Conservation (phyloP, 2,329 filamentous ascomycete species). For the Fusarium torreyae region DNA sequence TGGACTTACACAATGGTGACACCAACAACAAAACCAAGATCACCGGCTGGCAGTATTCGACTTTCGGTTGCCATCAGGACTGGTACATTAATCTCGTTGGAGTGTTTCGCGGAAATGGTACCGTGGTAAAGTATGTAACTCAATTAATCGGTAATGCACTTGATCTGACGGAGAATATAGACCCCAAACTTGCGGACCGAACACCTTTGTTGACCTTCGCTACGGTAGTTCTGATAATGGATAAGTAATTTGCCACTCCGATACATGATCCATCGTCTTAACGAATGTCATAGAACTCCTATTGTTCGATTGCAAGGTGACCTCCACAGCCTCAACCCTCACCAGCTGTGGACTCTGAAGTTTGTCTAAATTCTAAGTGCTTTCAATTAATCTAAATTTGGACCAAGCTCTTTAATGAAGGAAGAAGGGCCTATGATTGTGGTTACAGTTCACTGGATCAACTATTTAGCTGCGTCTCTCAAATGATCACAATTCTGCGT, state of each 20-base stretch:
- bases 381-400: too few relatives aligned
- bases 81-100: not conserved
- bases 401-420: too few relatives aligned
- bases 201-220: not conserved
- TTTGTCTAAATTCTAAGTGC: not conserved
- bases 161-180: fast-evolving
- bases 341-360: not conserved
- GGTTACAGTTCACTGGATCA: too few relatives aligned
- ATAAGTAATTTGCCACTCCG: not conserved
- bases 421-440: too few relatives aligned
- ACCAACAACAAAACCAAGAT: not conserved
- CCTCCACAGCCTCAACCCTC: not conserved
- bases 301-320: not conserved
- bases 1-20: not conserved
- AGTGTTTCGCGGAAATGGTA: not conserved
- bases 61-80: not conserved
- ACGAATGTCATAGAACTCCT: not conserved
- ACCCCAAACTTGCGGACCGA: not conserved
- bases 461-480: too few relatives aligned
- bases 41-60: not conserved
- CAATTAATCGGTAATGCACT: not conserved
- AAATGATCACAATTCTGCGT: too few relatives aligned
- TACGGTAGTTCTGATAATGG: not conserved
- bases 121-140: not conserved
- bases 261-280: fast-evolving